Evolutionary conservation across 148 eudicot species (phyloP).

Genomic region (Linanthus parryae): DNA sequence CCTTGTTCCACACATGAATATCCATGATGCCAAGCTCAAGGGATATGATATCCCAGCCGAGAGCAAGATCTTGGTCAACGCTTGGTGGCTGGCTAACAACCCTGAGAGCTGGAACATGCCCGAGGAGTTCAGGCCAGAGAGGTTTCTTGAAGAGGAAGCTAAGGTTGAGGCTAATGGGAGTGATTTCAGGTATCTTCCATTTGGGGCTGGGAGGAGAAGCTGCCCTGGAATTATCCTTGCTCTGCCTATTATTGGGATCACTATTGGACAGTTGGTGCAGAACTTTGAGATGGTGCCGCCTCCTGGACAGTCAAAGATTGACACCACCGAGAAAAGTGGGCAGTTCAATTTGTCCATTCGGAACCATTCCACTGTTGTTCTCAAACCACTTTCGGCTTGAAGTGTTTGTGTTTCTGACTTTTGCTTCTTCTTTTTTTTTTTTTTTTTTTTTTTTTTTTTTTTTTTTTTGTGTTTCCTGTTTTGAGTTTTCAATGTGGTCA

Average conservation of each 20-base stretch:
- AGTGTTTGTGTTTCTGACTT: too few relatives aligned
- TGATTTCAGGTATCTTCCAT: conserved; percentile 71
- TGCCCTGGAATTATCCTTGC: conserved; percentile 90
- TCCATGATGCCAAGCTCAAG: conserved; percentile 59
- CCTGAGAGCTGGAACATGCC: conserved; percentile 79
- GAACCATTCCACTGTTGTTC: conserved; percentile 65
- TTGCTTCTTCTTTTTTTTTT: not conserved
- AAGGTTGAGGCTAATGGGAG: conserved; percentile 83
- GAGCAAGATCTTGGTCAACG: conserved; percentile 75
- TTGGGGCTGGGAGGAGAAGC: conserved; percentile 80
- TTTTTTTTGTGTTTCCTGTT: too few relatives aligned
- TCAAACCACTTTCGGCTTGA: conserved; percentile 44
- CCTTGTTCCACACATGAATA: conserved; percentile 87
- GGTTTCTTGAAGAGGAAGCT: conserved; percentile 76
- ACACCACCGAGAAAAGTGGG: conserved; percentile 70
- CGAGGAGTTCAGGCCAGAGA: conserved; percentile 79
- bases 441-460: too few relatives aligned
- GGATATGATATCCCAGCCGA: conserved; percentile 83
- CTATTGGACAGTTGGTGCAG: conserved; percentile 73
- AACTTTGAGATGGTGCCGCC: conserved; percentile 78
- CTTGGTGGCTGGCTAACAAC: conserved; percentile 88
- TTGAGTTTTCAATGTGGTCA: too few relatives aligned
- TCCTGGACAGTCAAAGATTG: conserved; percentile 65
- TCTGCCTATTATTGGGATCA: conserved; percentile 71
- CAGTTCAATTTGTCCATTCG: conserved; percentile 65